A percentile compares a stretch with the other conserved stretches of the same genome.
Conservation (phyloP, 306 rosid genomes). For the Quercus suber region DNA sequence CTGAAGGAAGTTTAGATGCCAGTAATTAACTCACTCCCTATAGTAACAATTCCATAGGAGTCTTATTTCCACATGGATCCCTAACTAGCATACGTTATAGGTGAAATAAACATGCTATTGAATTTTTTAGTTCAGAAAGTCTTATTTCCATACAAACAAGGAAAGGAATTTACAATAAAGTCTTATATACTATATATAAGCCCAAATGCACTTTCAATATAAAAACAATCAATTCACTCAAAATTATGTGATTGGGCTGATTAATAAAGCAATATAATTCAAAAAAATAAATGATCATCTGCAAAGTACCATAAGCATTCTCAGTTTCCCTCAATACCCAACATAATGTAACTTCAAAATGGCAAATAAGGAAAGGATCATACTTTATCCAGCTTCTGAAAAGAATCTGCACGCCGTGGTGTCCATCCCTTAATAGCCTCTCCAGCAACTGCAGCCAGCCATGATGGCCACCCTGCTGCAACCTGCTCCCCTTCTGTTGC, state of each 20-base stretch:
- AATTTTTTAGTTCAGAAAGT: neutral
- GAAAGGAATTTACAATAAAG: neutral
- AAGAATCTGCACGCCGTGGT: conserved; percentile 93
- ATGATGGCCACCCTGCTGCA: conserved; percentile 97
- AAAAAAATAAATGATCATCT: neutral
- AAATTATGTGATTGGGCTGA: neutral
- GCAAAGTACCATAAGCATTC: conserved; percentile 14
- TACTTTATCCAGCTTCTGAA: conserved; percentile 98
- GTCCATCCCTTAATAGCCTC: conserved; percentile 97
- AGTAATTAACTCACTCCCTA: neutral
- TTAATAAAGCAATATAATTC: neutral
- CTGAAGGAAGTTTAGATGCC: neutral
- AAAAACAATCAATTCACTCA: neutral
- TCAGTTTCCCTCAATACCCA: neutral
- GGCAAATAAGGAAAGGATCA: conserved; percentile 27
- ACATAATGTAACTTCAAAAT: conserved; percentile 18
- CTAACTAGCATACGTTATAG: neutral
- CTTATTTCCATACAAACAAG: neutral
- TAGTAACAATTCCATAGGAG: neutral
- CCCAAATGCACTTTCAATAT: neutral
- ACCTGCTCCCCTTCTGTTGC: conserved; percentile 93
- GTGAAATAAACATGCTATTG: neutral
- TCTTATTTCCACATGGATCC: neutral
- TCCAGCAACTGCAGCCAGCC: conserved; percentile 97
- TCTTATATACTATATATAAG: neutral